Evolutionary conservation across 129 eudicot species (phyloP).

Genomic region (Escallonia herrerae): DNA sequence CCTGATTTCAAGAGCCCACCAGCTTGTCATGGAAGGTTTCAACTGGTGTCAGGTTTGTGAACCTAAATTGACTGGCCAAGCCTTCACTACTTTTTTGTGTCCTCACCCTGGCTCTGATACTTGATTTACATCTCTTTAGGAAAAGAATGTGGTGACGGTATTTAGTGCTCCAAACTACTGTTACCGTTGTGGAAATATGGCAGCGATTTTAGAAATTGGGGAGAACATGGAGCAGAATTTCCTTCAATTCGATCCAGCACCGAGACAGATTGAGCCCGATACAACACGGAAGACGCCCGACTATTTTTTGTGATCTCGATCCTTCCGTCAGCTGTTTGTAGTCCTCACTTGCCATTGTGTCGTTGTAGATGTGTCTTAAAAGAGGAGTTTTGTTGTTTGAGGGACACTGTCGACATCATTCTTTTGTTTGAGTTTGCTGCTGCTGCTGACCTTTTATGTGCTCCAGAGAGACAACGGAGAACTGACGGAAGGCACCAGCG

Average conservation of each 20-base stretch:
- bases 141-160: constrained; percentile 87
- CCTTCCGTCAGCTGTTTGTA: constrained; percentile 34
- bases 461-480: constrained; percentile 14
- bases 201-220: constrained; percentile 82
- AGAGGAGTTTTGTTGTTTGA: constrained; percentile 41
- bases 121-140: constrained; percentile 25
- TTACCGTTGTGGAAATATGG: constrained; percentile 89
- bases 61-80: not conserved
- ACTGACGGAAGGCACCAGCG: constrained; percentile 18
- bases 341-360: constrained; percentile 24
- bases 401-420: constrained; percentile 41
- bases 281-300: constrained; percentile 93
- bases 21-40: constrained; percentile 88
- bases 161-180: constrained; percentile 91
- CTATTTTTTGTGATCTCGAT: constrained; percentile 57
- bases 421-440: constrained; percentile 43
- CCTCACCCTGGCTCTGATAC: not conserved
- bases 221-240: constrained; percentile 94
- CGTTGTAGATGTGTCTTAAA: constrained; percentile 55
- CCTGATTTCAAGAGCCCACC: constrained; percentile 85
- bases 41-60: constrained; percentile 85
- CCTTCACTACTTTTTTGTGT: not conserved
- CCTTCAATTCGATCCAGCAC: constrained; percentile 95
- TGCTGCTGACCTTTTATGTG: constrained; percentile 22
- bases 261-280: constrained; percentile 91